Percentiles rank a stretch among this genome's conserved stretches.
These are phyloP conservation scores for Xylaria bambusicola DNA, from an alignment of 495 filamentous ascomycete genomes.

Conservation along the genomic window DNA sequence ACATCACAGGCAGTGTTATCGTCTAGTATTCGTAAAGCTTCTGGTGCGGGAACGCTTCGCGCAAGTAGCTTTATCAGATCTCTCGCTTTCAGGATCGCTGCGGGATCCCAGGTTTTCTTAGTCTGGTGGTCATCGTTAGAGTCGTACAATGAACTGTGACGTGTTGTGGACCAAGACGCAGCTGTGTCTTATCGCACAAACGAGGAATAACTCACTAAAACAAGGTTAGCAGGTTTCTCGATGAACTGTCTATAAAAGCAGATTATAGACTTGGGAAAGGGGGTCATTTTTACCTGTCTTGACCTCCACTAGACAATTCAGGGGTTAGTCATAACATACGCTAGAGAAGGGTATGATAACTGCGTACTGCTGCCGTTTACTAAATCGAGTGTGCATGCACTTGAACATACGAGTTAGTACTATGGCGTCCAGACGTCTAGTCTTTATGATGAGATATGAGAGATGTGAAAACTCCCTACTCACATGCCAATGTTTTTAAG, in stretches of 20 bases:
- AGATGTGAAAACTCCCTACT: too few species aligned
- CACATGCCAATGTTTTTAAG: constrained; percentile 53
- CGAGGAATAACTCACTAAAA: constrained; percentile 9
- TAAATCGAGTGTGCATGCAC: constrained; percentile 88
- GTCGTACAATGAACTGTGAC: neutral
- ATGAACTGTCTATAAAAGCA: neutral
- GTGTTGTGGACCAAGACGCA: neutral
- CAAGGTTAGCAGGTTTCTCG: constrained; percentile 1
- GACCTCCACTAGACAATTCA: constrained; percentile 14
- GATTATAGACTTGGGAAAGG: neutral
- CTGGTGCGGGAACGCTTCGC: constrained; percentile 87
- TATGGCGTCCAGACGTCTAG: neutral
- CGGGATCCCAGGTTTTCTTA: constrained; percentile 91
- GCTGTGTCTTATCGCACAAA: neutral
- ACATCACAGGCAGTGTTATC: constrained; percentile 88
- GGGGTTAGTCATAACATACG: neutral
- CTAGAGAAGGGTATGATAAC: neutral
- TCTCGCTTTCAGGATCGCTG: constrained; percentile 88
- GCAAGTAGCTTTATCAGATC: constrained; percentile 93
- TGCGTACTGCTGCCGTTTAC: constrained; percentile 65
- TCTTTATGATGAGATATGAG: too few species aligned
- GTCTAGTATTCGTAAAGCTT: constrained; percentile 91
- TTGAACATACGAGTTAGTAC: constrained; percentile 51
- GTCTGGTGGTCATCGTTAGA: constrained; percentile 49
- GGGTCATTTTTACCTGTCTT: constrained; percentile 12